These are phyloP conservation scores for Metarhizium humberi DNA, from an alignment of 2,329 filamentous ascomycete genomes.

Conservation along the genomic window DNA sequence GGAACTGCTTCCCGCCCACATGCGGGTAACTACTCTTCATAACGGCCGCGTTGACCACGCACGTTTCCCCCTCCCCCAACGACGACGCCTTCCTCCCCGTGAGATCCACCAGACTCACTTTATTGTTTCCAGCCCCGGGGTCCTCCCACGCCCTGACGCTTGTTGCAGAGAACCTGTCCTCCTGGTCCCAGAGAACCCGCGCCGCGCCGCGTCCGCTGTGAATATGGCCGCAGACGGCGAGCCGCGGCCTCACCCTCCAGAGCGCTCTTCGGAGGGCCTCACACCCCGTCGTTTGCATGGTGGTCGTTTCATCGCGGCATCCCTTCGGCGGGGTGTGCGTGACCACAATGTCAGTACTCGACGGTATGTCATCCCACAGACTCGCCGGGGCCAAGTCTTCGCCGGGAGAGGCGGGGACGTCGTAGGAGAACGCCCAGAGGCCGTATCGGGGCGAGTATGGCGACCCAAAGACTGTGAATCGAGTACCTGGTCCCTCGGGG, in stretches of 20 bases:
- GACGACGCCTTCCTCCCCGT: constrained; percentile 30
- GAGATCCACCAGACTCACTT: constrained; percentile 54
- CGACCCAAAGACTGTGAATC: constrained; percentile 61
- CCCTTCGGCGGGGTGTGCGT: constrained; percentile 59
- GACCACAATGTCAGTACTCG: constrained; percentile 55
- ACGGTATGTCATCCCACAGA: constrained; percentile 54
- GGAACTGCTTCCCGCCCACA: constrained; percentile 50
- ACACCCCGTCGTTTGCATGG: constrained; percentile 43
- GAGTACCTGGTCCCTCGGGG: constrained; percentile 44
- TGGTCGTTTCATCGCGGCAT: constrained; percentile 44
- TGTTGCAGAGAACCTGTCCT: constrained; percentile 35
- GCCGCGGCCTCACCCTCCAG: constrained; percentile 50
- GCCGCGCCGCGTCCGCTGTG: constrained; percentile 59
- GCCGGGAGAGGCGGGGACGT: constrained; percentile 14
- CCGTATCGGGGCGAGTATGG: constrained; percentile 51
- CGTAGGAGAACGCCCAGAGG: constrained; percentile 62
- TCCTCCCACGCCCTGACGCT: constrained; percentile 45
- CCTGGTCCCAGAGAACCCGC: constrained; percentile 49
- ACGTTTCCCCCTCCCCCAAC: constrained; percentile 47
- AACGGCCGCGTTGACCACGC: constrained; percentile 71
- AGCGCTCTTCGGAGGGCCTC: constrained; percentile 47
- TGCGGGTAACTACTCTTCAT: constrained; percentile 60
- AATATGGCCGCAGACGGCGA: constrained; percentile 65
- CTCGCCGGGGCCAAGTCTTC: constrained; percentile 15
- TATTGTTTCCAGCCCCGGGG: constrained; percentile 42